A percentile compares a stretch with the other conserved stretches of the same genome.
Evolutionary conservation across 345 rosid genomes (phyloP).

Genomic region (Zanthoxylum bungeanum): DNA sequence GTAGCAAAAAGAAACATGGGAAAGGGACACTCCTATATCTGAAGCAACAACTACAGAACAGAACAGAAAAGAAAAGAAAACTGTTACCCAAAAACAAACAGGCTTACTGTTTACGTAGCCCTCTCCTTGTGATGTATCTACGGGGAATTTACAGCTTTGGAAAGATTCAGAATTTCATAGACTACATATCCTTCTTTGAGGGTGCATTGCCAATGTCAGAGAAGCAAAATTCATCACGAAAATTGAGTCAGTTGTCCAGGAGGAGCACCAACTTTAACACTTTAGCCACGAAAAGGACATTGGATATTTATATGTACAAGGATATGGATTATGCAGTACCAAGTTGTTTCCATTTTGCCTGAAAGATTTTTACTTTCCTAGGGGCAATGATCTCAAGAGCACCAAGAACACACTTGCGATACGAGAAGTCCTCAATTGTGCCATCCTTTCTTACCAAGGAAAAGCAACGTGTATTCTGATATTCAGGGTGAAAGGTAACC

Average conservation of each 20-base stretch:
- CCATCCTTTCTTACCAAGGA: slow-evolving; percentile 65
- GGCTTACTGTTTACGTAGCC: slow-evolving; percentile 9
- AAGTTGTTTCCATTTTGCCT: slow-evolving; percentile 31
- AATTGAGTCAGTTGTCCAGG: background rate
- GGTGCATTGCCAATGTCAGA: slow-evolving; percentile 7
- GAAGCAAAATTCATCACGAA: background rate
- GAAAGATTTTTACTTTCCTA: slow-evolving; percentile 39
- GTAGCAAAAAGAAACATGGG: slow-evolving; percentile 93
- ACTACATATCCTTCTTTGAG: slow-evolving; percentile 8
- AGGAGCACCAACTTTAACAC: slow-evolving; percentile 5
- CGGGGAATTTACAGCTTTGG: slow-evolving; percentile 22
- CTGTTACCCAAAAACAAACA: background rate
- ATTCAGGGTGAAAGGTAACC: slow-evolving; percentile 63
- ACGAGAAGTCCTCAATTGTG: slow-evolving; percentile 76
- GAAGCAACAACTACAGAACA: background rate
- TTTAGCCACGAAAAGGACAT: background rate
- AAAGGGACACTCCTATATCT: slow-evolving; percentile 26
- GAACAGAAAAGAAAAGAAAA: background rate
- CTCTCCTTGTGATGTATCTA: slow-evolving; percentile 2
- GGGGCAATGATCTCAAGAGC: slow-evolving; percentile 83
- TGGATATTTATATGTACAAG: slow-evolving; percentile 14
- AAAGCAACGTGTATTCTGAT: slow-evolving; percentile 63
- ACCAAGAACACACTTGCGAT: slow-evolving; percentile 68
- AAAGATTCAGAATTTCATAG: slow-evolving; percentile 5
- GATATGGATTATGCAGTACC: background rate